A percentile compares a stretch with the other conserved stretches of the same genome.
Conservation (phyloP, 2,329 filamentous ascomycete species). For the Pseudocercospora ulei region DNA sequence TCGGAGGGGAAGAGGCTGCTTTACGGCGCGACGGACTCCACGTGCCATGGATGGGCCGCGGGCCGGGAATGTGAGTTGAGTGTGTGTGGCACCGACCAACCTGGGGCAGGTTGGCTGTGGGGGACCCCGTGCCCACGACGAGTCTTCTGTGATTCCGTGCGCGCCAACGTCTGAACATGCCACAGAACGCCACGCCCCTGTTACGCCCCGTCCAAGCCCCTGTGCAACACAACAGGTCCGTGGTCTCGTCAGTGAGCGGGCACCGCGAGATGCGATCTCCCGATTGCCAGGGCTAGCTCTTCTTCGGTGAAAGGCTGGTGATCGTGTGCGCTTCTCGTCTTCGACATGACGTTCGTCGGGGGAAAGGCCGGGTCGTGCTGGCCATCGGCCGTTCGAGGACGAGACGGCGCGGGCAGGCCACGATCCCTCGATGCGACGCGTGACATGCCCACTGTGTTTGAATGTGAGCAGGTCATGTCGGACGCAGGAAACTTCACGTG, state of each 20-base stretch:
- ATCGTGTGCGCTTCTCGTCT: constrained; percentile 28
- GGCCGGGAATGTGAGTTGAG: no score
- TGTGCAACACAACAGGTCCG: neutral
- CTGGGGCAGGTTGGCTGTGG: no score
- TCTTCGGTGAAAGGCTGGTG: constrained; percentile 39
- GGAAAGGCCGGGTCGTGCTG: constrained; percentile 4
- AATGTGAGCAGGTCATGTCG: constrained; percentile 7
- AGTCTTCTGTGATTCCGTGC: no score
- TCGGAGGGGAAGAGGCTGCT: no score
- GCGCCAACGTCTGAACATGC: no score
- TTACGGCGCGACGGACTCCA: no score
- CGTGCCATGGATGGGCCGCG: no score
- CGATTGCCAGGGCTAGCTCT: constrained; percentile 40
- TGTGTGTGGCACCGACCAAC: no score
- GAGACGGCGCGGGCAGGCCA: constrained; percentile 15
- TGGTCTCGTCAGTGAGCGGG: constrained; percentile 4
- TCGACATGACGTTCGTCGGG: constrained; percentile 23
- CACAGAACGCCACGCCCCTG: no score
- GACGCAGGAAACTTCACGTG: neutral
- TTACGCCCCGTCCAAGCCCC: neutral
- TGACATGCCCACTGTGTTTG: constrained; percentile 33
- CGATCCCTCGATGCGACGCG: constrained; percentile 30
- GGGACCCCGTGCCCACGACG: no score
- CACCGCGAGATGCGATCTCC: constrained; percentile 35
- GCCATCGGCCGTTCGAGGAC: constrained; percentile 29